Evolutionary conservation across 75 land plant genomes (phyloP), one percentile per base, ranked within the genome.

Genomic region (Azolla pinnata): DNA sequence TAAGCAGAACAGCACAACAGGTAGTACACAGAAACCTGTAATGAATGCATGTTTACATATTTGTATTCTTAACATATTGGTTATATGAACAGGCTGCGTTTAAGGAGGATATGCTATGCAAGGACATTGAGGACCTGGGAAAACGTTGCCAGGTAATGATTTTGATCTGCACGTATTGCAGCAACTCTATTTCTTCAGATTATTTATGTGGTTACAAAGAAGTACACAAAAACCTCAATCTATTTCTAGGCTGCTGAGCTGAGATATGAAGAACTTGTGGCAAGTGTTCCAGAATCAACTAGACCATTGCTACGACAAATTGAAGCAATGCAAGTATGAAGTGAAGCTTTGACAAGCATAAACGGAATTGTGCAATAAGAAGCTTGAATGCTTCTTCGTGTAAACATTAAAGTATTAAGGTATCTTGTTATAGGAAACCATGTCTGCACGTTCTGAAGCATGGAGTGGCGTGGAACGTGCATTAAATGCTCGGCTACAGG

Each of bases 221-320:
- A n/a, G n/a, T n/a, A n/a, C n/a, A n/a, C n/a, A n/a, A n/a, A n/a
- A n/a, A n/a, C n/a, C n/a, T n/a, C n/a, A n/a, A 38, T 59, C 60
- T n/a, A 49, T 20, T 48, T 77, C 16, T 67, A 95, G 99, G 99
- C 86, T 58, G 93, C 96, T 67, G 99, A 95, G 61, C 77, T 76
- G 29, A 78, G 99, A 2, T 95, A 84, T 66, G 95, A 89, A 68
- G 99, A 89, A 68, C 72, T 95, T 61, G 75, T 83, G 21, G 60
- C 83, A n/a, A 84, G 83, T 63, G 90, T 95, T 63, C 99, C 99
- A 23, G 99, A 95, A 54, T 95, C 99, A 34, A 95, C 99, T 29
- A 76, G 99, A 59, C 99, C 99, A 60, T 78, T 95, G 56, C 65
- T 89, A 29, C 85, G 99, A 40, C 99, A 95, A 67, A 95, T 95